These are phyloP conservation scores for Pseudozyma tsukubaensis DNA, from an alignment of 1,284 basidiomycete genomes.

Conservation along the genomic window DNA sequence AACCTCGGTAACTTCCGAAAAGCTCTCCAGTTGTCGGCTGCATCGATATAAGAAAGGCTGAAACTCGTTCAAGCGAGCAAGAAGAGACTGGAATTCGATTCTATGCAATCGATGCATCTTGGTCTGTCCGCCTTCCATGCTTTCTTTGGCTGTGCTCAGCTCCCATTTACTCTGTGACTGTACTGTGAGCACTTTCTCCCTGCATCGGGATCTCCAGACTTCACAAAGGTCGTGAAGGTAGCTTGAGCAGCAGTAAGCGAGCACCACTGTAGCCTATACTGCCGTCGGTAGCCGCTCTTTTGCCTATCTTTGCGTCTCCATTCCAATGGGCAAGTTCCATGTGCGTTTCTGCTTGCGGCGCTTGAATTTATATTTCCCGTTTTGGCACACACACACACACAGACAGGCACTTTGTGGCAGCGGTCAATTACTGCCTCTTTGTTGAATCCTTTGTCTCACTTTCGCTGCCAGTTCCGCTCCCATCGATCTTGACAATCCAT, in stretches of 20 bases:
- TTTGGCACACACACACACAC: conserved; percentile 7
- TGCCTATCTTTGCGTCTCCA: not conserved
- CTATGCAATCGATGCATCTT: not conserved
- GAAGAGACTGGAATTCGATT: conserved; percentile 15
- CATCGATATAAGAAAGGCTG: not conserved
- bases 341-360: conserved; percentile 7
- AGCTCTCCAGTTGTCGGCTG: not conserved
- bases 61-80: conserved; percentile 1
- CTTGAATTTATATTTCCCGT: conserved; percentile 23
- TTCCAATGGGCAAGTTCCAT: conserved; percentile 1
- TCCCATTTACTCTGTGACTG: not conserved
- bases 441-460: too few relatives aligned
- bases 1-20: too few relatives aligned
- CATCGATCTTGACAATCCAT: conserved; percentile 15
- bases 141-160: too few relatives aligned
- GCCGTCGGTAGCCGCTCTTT: not conserved
- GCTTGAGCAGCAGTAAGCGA: too few relatives aligned
- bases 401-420: not conserved
- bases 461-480: conserved; percentile 4
- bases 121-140: not conserved
- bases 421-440: not conserved
- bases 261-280: not conserved
- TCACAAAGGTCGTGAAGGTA: too few relatives aligned
- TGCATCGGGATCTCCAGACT: too few relatives aligned
- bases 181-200: too few relatives aligned